Evolutionary conservation across 306 rosid species (phyloP), one percentile per base, ranked within the genome.

Genomic region (Begonia fuchsioides): DNA sequence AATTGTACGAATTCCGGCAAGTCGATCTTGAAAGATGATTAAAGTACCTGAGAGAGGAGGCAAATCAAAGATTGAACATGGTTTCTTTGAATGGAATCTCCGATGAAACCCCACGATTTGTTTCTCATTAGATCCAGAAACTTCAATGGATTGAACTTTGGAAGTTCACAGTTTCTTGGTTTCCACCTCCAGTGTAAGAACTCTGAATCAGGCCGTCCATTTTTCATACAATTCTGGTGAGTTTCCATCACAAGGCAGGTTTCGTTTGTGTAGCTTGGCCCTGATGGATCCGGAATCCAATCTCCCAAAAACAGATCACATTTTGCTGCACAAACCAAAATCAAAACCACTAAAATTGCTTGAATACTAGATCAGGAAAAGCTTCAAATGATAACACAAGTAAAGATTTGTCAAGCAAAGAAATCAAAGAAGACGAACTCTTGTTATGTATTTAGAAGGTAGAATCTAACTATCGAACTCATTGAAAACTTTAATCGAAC

Each of bases 71-170:
- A 83, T 54, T 83, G 94, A 6, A 76, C 83, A 48, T 83, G 94
- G 66, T 87, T 87, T 9, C 86, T 79, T 8, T 84, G 77, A 49
- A 88, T 88, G 61, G 96, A 88, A 71, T 81, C 95, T 2, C 95
- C 93, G 9, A 81, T 51, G 55, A 88, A 88, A 10, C 78, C 83
- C 81, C 72, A 80, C 48, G 74, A 70, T 61, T 68, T 81, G 52
- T 72, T 47, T 62, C 73, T 80, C 94, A 83, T 83, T 5, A 68
- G 58, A 66, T 61, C 39, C 50, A 88, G 86, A 66, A 88, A 83
- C 20, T 59, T 74, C 12, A 11, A 12, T 3, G 93, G 70, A 64
- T 61, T 60, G 61, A 88, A 83, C 68, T 61, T 78, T 15, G 83
- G 77, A 8, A 88, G 17, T 10, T 68, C 57, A 62, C 95, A 88